phyloP scores from a whole-genome alignment of 176 grass and related monocot genomes.

The Musa acuminata region DNA sequence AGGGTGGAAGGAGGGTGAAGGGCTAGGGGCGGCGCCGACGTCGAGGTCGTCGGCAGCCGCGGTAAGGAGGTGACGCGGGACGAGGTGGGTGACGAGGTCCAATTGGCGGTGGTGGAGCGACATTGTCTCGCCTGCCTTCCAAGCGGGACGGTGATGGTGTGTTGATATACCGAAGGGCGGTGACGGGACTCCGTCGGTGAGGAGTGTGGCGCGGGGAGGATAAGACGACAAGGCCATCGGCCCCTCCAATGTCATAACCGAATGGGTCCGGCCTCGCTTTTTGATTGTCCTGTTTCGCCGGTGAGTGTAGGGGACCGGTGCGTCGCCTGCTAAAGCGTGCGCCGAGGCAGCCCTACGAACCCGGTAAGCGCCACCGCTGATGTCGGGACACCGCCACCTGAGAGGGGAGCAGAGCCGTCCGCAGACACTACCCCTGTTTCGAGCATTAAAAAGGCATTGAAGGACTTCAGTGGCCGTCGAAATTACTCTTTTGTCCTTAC shows the following conservation, averaged over 20 bases:
- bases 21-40: neutral
- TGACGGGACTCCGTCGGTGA: slow-evolving; percentile 17
- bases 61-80: slow-evolving; percentile 48
- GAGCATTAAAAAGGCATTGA: slow-evolving; percentile 17
- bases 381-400: slow-evolving; percentile 9
- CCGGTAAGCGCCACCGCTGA: slow-evolving; percentile 3
- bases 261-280: neutral
- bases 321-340: neutral
- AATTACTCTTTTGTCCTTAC: neutral
- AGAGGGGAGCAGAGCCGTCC: neutral
- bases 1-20: neutral
- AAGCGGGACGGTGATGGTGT: too few species aligned
- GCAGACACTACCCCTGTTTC: slow-evolving; percentile 11
- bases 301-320: slow-evolving; percentile 9
- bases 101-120: neutral
- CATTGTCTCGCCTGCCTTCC: neutral
- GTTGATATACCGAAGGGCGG: neutral
- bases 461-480: neutral
- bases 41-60: slow-evolving; percentile 33
- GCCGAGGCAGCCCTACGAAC: neutral
- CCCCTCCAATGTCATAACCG: neutral
- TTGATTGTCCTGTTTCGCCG: neutral
- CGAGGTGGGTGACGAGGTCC: neutral
- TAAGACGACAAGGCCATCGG: neutral
- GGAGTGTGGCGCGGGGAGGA: slow-evolving; percentile 4